A percentile compares a stretch with the other conserved stretches of the same genome.
phyloP scores from a whole-genome alignment of 495 filamentous ascomycete species.

The Aspergillus ostianus region DNA sequence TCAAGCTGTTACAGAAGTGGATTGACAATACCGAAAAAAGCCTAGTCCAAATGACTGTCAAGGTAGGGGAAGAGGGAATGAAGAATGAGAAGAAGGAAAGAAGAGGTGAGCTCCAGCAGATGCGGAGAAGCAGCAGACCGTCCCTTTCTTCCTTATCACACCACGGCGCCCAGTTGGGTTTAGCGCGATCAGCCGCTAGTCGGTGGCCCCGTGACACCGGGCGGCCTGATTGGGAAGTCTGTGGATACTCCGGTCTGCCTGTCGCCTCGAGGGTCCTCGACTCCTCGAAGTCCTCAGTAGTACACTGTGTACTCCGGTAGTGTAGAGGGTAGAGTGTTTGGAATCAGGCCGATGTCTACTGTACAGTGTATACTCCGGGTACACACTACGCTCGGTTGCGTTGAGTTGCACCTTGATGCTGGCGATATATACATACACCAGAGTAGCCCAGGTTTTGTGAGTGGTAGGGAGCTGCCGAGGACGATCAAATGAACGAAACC shows the following conservation, averaged over 20 bases:
- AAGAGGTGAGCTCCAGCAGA: neutral
- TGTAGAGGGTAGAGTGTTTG: no score
- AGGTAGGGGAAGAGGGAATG: neutral
- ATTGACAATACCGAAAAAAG: constrained; percentile 18
- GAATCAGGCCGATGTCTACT: no score
- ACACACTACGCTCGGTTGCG: no score
- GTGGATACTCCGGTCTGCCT: neutral
- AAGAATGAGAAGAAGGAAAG: neutral
- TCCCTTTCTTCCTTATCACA: neutral
- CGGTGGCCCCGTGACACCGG: neutral
- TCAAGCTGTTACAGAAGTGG: constrained; percentile 16
- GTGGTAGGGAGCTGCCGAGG: no score
- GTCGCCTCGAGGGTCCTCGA: no score
- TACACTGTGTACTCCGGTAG: no score
- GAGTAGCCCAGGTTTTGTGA: no score
- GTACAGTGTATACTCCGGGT: no score
- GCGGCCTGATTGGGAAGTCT: neutral
- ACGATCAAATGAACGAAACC: no score
- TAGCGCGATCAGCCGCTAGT: neutral
- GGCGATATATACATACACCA: no score
- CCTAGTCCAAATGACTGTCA: constrained; percentile 6
- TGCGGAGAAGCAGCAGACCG: neutral
- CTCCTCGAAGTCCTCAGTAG: no score
- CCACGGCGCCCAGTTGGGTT: neutral
- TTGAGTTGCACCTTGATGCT: no score